Base-by-base conservation (phyloP, 208 protist genomes). In the Trypanosoma scelopori region DNA sequence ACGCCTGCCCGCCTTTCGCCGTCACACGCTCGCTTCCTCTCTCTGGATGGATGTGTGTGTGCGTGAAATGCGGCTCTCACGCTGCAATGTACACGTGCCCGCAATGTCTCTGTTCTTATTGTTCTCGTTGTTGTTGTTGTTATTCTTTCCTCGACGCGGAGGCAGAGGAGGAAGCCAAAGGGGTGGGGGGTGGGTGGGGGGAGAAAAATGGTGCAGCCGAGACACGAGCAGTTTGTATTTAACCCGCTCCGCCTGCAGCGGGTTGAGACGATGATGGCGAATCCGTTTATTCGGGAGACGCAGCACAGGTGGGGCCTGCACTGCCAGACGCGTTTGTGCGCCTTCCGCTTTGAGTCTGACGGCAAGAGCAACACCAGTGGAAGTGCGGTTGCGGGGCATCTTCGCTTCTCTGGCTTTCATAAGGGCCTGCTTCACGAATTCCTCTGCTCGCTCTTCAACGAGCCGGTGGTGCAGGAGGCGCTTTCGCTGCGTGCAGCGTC, bases 351-450 rank as follows among this genome's bases (percentile, higher is more conserved):
- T 74, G 23, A 39, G n/a, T 46, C 15, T 1, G 55, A 41, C n/a
- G 28, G 52, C 32, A 58, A 55, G 18, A 47, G 20, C 37, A 39
- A 32, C 23, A 42, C 5, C 22, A 25, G 9, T 39, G 27, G 39
- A 25, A 27, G 5, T 27, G 16, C 41, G 28, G 9, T 50, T 22
- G 2, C 39, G 2, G 62, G 18, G 60, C 6, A 51, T 63, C 20
- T 55, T 65, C 46, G 65, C 50, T 47, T 59, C 45, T 43, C 65
- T 62, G 27, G 70, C n/a, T 89, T 85, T 72, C 76, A 85, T 50
- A 69, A 76, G 37, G 82, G 82, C 1, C 57, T 85, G 13, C 62
- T 71, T 9, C 18, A 47, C 0, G 79, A 81, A 30, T 79, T 89
- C 50, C 67, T 85, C 1, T 20, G n/a, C 18, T 7, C 39, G 25